A percentile compares a stretch with the other conserved stretches of the same genome.
These are phyloP conservation scores for Calocera viscosa DNA, from an alignment of 768 basidiomycete genomes.

Conservation along the genomic window DNA sequence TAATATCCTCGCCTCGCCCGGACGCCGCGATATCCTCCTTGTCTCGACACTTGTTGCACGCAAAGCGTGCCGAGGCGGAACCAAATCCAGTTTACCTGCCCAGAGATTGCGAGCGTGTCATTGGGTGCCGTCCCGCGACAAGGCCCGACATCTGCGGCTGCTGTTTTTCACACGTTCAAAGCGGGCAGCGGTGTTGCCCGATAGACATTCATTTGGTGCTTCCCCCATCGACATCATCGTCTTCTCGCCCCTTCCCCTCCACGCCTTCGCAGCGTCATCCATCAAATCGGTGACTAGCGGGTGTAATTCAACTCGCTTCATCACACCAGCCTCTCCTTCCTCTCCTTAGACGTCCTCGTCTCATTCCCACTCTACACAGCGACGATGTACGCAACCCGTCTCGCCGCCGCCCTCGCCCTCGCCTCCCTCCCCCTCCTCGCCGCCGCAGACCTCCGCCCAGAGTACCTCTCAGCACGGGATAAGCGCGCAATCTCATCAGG, in stretches of 20 bases:
- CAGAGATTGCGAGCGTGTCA: neutral
- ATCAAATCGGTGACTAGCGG: neutral
- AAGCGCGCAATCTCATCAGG: neutral
- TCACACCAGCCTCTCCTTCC: neutral
- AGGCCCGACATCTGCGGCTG: neutral
- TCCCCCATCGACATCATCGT: neutral
- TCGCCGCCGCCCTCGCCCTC: neutral
- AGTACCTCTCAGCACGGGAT: neutral
- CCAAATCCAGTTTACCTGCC: too few relatives aligned
- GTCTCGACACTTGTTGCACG: neutral
- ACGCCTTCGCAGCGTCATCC: neutral
- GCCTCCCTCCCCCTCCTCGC: neutral
- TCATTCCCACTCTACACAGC: neutral
- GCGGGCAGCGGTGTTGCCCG: neutral
- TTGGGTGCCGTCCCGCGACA: neutral
- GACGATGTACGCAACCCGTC: neutral
- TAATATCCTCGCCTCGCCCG: too few relatives aligned
- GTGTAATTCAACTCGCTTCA: neutral
- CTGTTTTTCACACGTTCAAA: neutral
- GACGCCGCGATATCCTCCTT: too few relatives aligned
- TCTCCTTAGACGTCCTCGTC: neutral
- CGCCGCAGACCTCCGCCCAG: neutral
- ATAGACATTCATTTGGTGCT: slow-evolving; percentile 2
- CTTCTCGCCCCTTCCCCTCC: neutral
- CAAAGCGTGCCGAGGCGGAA: too few relatives aligned